Conservation (phyloP, 768 basidiomycete species). For the Sporobolomyces phaffii region DNA sequence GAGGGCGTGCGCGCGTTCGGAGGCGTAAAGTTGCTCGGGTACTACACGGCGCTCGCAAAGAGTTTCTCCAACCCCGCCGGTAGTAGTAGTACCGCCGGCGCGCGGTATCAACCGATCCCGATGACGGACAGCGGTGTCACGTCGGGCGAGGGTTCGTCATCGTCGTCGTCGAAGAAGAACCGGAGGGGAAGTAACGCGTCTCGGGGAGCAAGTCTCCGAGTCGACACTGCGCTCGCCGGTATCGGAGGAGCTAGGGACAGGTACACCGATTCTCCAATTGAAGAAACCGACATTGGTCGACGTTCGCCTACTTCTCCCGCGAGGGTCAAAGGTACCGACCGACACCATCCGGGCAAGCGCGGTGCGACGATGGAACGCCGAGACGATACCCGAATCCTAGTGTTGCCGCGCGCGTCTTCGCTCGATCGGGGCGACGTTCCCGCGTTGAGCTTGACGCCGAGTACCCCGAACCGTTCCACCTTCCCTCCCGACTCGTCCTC, state of each 20-base stretch:
- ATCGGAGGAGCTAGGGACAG: too few relatives aligned
- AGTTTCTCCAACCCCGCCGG: too few relatives aligned
- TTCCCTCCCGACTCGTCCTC: conserved; percentile 12
- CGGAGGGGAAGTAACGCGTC: too few relatives aligned
- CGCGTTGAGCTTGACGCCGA: conserved; percentile 17
- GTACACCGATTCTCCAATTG: too few relatives aligned
- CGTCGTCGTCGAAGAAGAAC: too few relatives aligned
- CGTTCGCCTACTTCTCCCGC: too few relatives aligned
- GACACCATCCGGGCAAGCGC: too few relatives aligned
- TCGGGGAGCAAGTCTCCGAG: too few relatives aligned
- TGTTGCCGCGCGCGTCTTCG: conserved; percentile 10
- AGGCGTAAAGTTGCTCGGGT: conserved; percentile 3
- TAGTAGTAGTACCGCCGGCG: too few relatives aligned
- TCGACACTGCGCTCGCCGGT: too few relatives aligned
- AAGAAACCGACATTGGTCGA: too few relatives aligned
- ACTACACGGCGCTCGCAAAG: conserved; percentile 3
- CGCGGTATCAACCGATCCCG: not conserved
- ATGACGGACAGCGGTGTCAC: not conserved
- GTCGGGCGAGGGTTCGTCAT: not conserved
- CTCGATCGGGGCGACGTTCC: not conserved
- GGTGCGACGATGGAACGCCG: not conserved
- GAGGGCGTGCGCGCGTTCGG: not conserved
- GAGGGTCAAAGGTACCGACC: too few relatives aligned
- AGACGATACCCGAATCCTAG: conserved; percentile 16
- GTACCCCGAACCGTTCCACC: conserved; percentile 12